A percentile compares a stretch with the other conserved stretches of the same genome.
phyloP scores from a whole-genome alignment of 306 rosid genomes.

The Gynostemma pentaphyllum region DNA sequence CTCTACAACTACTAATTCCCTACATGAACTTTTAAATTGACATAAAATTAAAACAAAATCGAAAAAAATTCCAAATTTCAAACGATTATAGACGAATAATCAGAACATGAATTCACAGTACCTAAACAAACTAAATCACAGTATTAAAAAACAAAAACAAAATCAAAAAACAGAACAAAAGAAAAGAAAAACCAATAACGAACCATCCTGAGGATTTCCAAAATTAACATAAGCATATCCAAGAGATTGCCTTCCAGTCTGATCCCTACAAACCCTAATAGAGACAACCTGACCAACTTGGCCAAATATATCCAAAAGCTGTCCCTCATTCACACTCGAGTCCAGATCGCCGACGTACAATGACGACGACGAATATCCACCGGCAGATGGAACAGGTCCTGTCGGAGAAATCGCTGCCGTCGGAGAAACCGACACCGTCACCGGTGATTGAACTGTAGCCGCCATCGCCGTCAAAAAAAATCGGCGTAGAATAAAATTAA shows the following conservation, averaged over 20 bases:
- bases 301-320: constrained; percentile 54
- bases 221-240: constrained; percentile 84
- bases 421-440: background rate
- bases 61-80: background rate
- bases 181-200: background rate
- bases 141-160: background rate
- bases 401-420: constrained; percentile 26
- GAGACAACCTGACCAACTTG: constrained; percentile 43
- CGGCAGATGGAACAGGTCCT: constrained; percentile 12
- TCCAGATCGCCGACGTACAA: constrained; percentile 79
- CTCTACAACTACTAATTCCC: background rate
- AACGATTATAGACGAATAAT: background rate
- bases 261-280: constrained; percentile 80
- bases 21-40: background rate
- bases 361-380: constrained; percentile 32
- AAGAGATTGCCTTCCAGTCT: constrained; percentile 45
- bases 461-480: constrained; percentile 14
- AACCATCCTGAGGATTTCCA: constrained; percentile 49
- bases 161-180: background rate
- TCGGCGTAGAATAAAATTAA: background rate
- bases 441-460: background rate
- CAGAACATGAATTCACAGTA: background rate
- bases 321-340: constrained; percentile 45
- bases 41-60: background rate
- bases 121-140: background rate